A percentile compares a stretch with the other conserved stretches of the same genome.
Evolutionary conservation across 2,329 filamentous ascomycete species (phyloP).

Genomic region (Alternaria solani): DNA sequence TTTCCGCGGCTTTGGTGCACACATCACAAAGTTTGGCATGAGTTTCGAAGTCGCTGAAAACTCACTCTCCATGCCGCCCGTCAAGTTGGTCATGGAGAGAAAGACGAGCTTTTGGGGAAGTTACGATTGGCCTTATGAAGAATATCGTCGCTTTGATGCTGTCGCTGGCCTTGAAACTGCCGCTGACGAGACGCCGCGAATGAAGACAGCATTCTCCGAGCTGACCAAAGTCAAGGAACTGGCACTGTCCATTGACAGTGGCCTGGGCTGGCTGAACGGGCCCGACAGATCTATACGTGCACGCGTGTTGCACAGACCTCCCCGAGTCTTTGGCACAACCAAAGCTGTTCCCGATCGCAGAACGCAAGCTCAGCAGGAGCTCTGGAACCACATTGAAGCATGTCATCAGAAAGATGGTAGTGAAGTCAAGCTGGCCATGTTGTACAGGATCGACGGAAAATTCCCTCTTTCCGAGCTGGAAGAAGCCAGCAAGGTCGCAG

Average conservation of each 20-base stretch:
- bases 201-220: conserved; percentile 67
- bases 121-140: conserved; percentile 69
- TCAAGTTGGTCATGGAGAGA: conserved; percentile 64
- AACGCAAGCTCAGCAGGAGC: conserved; percentile 44
- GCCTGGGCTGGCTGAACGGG: conserved; percentile 71
- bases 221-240: conserved; percentile 67
- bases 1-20: conserved; percentile 67
- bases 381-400: conserved; percentile 47
- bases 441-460: conserved; percentile 39
- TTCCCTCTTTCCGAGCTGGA: conserved; percentile 24
- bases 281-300: conserved; percentile 64
- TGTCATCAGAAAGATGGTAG: conserved; percentile 28
- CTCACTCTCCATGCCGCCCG: conserved; percentile 59
- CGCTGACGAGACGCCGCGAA: conserved; percentile 68
- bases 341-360: conserved; percentile 51
- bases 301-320: conserved; percentile 55
- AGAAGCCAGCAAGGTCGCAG: conserved; percentile 18
- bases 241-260: conserved; percentile 72
- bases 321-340: conserved; percentile 57
- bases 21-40: conserved; percentile 71
- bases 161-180: conserved; percentile 68
- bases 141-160: conserved; percentile 67
- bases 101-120: conserved; percentile 69
- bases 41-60: conserved; percentile 72
- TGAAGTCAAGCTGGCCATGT: conserved; percentile 38